A percentile compares a stretch with the other conserved stretches of the same genome.
Evolutionary conservation across 2,329 filamentous ascomycete genomes (phyloP).

Genomic region (Grosmannia penicillata): DNA sequence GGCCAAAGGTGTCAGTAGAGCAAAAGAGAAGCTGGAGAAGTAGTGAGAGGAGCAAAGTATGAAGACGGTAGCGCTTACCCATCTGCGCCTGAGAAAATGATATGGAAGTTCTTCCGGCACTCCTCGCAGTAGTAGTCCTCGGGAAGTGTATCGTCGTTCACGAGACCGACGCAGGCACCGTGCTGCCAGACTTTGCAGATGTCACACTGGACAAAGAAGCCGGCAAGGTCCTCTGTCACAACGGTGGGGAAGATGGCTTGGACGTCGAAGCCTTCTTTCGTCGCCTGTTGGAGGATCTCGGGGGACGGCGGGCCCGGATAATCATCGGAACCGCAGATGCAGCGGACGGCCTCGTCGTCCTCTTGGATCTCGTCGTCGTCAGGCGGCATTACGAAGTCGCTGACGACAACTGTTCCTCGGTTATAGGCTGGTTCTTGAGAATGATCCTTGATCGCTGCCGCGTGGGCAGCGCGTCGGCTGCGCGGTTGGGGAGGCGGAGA

Average conservation of each 20-base stretch:
- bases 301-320: constrained; percentile 71
- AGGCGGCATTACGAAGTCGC: constrained; percentile 38
- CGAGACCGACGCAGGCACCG: constrained; percentile 91
- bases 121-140: constrained; percentile 98
- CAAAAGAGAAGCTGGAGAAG: background rate
- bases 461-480: constrained; percentile 27
- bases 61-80: constrained; percentile 46
- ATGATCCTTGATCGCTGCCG: constrained; percentile 27
- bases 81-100: constrained; percentile 63
- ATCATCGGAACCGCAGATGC: constrained; percentile 86
- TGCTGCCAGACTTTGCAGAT: constrained; percentile 98
- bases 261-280: constrained; percentile 42
- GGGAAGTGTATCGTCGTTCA: constrained; percentile 81
- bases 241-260: constrained; percentile 44
- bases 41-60: background rate
- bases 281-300: constrained; percentile 32
- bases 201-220: constrained; percentile 96
- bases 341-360: constrained; percentile 89
- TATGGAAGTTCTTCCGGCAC: constrained; percentile 84
- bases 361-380: constrained; percentile 60
- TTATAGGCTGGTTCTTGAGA: constrained; percentile 32
- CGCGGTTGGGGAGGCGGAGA: constrained; percentile 57
- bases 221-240: constrained; percentile 73
- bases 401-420: constrained; percentile 22
- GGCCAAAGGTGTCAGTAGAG: constrained; percentile 21